Base-by-base conservation (phyloP, 306 rosid genomes). In the Glycyrrhiza uralensis region DNA sequence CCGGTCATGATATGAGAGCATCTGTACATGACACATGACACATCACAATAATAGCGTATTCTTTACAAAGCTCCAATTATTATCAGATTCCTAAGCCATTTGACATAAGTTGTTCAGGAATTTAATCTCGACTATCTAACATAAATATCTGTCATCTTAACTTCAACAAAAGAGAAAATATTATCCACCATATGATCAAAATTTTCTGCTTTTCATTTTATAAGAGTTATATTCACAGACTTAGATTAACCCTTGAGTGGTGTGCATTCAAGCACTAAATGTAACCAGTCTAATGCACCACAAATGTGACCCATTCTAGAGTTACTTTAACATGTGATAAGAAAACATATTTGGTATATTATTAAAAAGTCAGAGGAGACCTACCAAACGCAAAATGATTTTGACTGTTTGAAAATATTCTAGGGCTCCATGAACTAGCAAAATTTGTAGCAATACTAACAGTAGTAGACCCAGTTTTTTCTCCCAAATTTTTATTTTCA, bases 401-500 rank as follows among this genome's bases (percentile, higher is more conserved):
- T 80, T 85, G 85, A 68, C 46, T 83, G 67, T 59, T 64, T 22
- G 89, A 79, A 65, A 82, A 85, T 61, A 74, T 24, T 38, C 88
- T 89, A 83, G 92, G 49, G 78, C 79, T 79, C 99, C 97, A 86
- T 1, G 92, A 69, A 62, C 65, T 69, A 23, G 67, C 33, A 80
- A 79, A 84, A 73, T 17, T 73, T 73, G 85, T 22, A n/a, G 85
- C 74, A 72, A 80, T 68, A 78, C 60, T 83, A 22, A 59, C 56
- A 57, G 94, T 80, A 75, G 85, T 20, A 69, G 77, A 61, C 58
- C 67, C 85, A 45, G 69, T 26, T 75, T 81, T 86, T 33, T 65
- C 87, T 73, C 87, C 95, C 74, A 83, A 82, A 36, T 17, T 38
- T 45, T 83, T 87, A 24, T 62, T 72, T 66, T 81, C 89, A 12